Evolutionary conservation across 2,329 filamentous ascomycete species (phyloP).

Genomic region (Tolypocladium album): DNA sequence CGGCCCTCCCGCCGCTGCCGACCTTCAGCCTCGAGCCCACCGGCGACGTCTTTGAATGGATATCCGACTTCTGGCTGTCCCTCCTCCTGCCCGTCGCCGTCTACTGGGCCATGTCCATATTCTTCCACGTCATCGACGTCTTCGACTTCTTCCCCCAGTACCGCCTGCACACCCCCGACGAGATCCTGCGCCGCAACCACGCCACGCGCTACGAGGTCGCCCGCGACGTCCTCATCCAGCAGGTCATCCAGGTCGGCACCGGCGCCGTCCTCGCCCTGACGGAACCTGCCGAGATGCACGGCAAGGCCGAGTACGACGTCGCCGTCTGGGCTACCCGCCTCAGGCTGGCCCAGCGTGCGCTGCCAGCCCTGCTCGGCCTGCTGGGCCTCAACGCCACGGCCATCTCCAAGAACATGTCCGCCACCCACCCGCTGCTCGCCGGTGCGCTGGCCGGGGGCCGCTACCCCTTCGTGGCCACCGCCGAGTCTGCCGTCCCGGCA

Average conservation of each 20-base stretch:
- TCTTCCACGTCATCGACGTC: conserved; percentile 82
- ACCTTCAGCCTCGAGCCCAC: conserved; percentile 63
- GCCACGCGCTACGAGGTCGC: conserved; percentile 77
- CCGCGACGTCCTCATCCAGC: conserved; percentile 84
- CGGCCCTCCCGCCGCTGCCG: conserved; percentile 68
- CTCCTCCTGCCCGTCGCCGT: conserved; percentile 67
- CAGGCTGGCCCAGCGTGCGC: conserved; percentile 64
- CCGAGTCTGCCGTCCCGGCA: conserved; percentile 52
- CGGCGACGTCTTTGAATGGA: conserved; percentile 61
- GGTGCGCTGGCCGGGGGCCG: conserved; percentile 68
- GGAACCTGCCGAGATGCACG: conserved; percentile 63
- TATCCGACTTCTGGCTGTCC: conserved; percentile 73
- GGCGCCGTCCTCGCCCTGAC: conserved; percentile 57
- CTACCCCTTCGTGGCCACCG: conserved; percentile 57
- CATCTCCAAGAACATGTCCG: conserved; percentile 64
- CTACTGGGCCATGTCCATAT: conserved; percentile 78
- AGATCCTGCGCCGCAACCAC: conserved; percentile 79
- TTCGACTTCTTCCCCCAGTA: conserved; percentile 84
- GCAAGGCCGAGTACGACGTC: conserved; percentile 76
- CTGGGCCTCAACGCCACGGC: conserved; percentile 67
- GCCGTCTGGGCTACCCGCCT: conserved; percentile 82
- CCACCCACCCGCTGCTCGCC: conserved; percentile 62
- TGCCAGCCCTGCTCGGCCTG: conserved; percentile 60
- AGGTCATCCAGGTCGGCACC: conserved; percentile 73
- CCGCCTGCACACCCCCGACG: conserved; percentile 87